Conservation (phyloP, 192 early-diverging fungal species). For the Diversispora epigaea region DNA sequence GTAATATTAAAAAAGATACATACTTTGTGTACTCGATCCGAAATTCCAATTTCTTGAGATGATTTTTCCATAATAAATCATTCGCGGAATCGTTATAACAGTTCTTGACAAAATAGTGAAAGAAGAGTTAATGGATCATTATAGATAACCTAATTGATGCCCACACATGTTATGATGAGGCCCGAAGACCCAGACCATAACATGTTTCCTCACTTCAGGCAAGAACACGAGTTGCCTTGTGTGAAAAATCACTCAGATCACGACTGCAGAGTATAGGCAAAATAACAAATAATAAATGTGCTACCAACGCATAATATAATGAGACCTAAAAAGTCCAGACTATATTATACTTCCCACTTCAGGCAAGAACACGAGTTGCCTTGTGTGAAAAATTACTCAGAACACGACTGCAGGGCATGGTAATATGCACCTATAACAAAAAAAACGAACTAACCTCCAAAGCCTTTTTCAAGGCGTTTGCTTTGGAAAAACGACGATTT, state of each 20-base stretch:
- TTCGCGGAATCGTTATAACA: neutral
- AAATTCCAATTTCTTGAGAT: neutral
- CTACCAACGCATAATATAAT: constrained; percentile 21
- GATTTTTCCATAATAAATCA: neutral
- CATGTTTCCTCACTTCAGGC: constrained; percentile 6
- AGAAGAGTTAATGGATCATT: too few relatives aligned
- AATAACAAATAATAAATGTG: neutral
- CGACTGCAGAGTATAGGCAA: constrained; percentile 22
- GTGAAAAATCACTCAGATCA: constrained; percentile 27
- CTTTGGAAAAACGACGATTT: neutral
- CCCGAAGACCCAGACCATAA: neutral
- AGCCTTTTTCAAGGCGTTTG: constrained; percentile 10
- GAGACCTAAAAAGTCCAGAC: neutral
- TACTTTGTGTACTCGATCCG: neutral
- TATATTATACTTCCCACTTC: constrained; percentile 23
- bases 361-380: constrained; percentile 13
- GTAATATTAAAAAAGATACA: neutral
- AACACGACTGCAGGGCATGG: constrained; percentile 26
- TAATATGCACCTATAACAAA: neutral
- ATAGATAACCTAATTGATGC: too few relatives aligned
- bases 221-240: constrained; percentile 21
- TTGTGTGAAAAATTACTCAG: constrained; percentile 27
- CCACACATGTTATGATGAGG: neutral
- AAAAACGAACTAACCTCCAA: constrained; percentile 4
- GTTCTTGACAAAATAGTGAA: neutral